These are phyloP conservation scores for Fraxinus sp. DNA, from an alignment of 305 asterid species.

Conservation along the genomic window DNA sequence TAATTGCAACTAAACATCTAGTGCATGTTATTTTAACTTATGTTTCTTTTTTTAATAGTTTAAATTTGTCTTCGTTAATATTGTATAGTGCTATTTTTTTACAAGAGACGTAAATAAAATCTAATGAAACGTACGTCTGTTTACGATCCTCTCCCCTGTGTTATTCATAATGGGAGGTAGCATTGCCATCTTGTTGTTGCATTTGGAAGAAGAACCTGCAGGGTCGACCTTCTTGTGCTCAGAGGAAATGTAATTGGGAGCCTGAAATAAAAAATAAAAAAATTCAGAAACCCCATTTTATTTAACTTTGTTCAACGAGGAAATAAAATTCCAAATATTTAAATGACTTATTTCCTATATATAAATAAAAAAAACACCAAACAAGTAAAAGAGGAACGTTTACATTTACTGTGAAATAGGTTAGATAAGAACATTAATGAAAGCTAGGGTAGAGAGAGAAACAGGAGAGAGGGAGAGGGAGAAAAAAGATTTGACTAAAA, in stretches of 20 bases:
- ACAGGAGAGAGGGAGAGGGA: background rate
- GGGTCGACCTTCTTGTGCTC: slow-evolving; percentile 48
- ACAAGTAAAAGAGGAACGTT: background rate
- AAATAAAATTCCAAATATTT: background rate
- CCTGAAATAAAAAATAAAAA: slow-evolving; percentile 35
- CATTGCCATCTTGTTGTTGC: slow-evolving; percentile 42
- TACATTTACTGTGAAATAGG: background rate
- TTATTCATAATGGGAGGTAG: slow-evolving; percentile 41
- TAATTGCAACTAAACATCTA: background rate
- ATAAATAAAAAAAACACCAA: background rate
- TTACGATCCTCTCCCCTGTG: slow-evolving; percentile 44
- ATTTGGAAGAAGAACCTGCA: slow-evolving; percentile 60
- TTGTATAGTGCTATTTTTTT: too few relatives aligned
- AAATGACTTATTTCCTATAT: too few relatives aligned
- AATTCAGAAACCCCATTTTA: background rate
- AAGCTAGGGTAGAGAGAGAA: background rate
- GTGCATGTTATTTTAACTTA: background rate
- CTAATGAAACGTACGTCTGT: slow-evolving; percentile 47
- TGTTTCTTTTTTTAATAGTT: background rate
- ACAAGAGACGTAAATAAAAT: background rate
- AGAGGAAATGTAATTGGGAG: slow-evolving; percentile 31
- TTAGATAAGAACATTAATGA: background rate
- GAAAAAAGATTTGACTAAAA: slow-evolving; percentile 12
- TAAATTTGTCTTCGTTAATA: background rate
- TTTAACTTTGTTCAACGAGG: background rate